Percentiles rank a stretch among this genome's conserved stretches.
Conservation (phyloP, 1,139 yeast species). For the Geotrichum fermentans region DNA sequence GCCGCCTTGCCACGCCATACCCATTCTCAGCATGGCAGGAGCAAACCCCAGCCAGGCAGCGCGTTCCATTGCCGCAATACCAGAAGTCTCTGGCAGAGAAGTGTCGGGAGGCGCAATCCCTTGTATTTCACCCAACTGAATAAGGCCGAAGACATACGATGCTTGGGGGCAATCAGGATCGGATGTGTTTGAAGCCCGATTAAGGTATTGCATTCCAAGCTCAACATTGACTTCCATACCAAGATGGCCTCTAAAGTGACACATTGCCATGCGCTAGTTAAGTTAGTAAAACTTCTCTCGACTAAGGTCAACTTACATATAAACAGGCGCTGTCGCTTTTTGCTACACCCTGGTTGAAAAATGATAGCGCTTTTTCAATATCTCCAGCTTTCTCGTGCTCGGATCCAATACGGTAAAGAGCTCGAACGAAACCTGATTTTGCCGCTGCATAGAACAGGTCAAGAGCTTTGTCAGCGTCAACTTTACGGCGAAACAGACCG, state of each 20-base stretch:
- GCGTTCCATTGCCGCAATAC: constrained; percentile 35
- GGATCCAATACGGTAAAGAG: constrained; percentile 38
- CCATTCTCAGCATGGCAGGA: constrained; percentile 41
- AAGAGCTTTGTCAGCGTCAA: constrained; percentile 28
- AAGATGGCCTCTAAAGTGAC: constrained; percentile 36
- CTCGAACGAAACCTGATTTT: constrained; percentile 34
- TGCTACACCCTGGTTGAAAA: constrained; percentile 21
- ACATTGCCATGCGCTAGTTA: constrained; percentile 37
- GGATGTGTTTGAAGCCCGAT: constrained; percentile 32
- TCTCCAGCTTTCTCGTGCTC: constrained; percentile 25
- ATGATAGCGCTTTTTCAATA: constrained; percentile 19
- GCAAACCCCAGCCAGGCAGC: constrained; percentile 39
- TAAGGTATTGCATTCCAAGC: constrained; percentile 32
- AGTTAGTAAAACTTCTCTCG: constrained; percentile 24
- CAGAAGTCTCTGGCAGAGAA: constrained; percentile 25
- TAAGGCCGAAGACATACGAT: constrained; percentile 37
- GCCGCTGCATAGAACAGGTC: constrained; percentile 34
- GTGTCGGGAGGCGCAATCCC: constrained; percentile 22
- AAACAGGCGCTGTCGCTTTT: constrained; percentile 23
- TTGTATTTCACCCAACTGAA: constrained; percentile 37
- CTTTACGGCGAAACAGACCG: constrained; percentile 29
- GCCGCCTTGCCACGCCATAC: constrained; percentile 40
- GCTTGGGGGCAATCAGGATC: constrained; percentile 41
- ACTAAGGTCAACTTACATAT: constrained; percentile 15
- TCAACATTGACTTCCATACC: constrained; percentile 29